Base-by-base conservation (phyloP, 345 rosid species). In the Psidium friedrichsthalianum region DNA sequence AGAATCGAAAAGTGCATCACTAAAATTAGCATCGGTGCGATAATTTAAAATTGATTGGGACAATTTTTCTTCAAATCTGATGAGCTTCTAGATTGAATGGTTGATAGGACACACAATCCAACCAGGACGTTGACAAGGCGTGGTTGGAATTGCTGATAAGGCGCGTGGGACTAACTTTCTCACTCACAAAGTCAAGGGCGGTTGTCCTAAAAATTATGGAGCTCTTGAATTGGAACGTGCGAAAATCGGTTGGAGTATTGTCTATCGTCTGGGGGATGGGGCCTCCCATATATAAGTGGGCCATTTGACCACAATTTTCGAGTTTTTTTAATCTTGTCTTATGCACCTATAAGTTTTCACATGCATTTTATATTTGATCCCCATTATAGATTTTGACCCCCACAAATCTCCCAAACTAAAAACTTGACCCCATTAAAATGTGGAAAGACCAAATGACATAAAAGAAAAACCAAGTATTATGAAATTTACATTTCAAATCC, bases 1-100 rank as follows among this genome's bases (percentile, higher is more conserved):
- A 69, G 36, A 36, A 64, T 29, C 32, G 1, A 8, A 32, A 69
- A 69, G 0, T 16, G 32, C 16, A 18, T 18, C 0, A 36, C 0
- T 32, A 1, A 69, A 69, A 69, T 32, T 18, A 6, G 3, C 1
- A 8, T 69, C 2, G 0, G 8, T 5, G 3, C 6, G 4, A 1
- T 18, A 64, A 29, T 64, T 32, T 5, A 64, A 29, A 0, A 16
- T 11, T 0, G 0, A 18, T 69, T 2, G 4, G 4, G 5, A 29
- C 1, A 10, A 9, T 32, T 32, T 69, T 1, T 18, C 1, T 11
- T 6, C 9, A 36, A 36, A 36, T 32, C 8, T 0, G 24, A 36
- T 56, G 47, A 8, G 32, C 16, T 64, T 29, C 36, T 64, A 3
- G 12, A 64, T 64, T 29, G 80, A 69, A 69, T 16, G 76, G 76